Evolutionary conservation across 2,329 filamentous ascomycete species (phyloP), one percentile per base, ranked within the genome.

Genomic region (Phaeosphaeriaceae sp.): DNA sequence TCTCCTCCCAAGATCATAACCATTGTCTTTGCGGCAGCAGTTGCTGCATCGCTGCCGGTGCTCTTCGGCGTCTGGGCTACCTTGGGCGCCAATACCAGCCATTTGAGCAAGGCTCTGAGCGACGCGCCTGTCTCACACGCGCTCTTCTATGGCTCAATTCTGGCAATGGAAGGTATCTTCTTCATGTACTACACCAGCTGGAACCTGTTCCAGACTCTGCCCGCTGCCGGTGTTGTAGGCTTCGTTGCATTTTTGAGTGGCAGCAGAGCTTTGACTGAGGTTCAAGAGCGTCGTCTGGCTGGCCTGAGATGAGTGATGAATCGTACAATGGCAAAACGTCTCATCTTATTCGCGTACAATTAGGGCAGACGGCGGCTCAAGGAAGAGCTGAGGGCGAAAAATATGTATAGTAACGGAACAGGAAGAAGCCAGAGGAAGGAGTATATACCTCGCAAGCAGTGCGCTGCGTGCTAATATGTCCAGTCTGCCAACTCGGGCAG

Each of bases 101-200:
- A 98, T 75, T 79, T 95, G 1, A 78, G 86, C 52, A 90, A 90
- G 75, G 94, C 95, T 9, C 79, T 97, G 51, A 82, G 86, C 57
- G 83, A 86, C 21, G 91, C 92, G 1, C 94, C 95, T 1, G 69
- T 97, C 45, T 89, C 94, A 5, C 94, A 99, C 76, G 82, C 83
- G 27, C 78, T 93, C 33, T 99, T 98, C 83, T 91, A 96, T 67
- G 91, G 91, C 51, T 97, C 93, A 5, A 88, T 99, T 55, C 61
- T 97, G 41, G 88, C 89, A 21, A 91, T 99, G 83, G 95, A 99
- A 78, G 91, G 86, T 17, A 88, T 97, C 56, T 97, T 99, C 81
- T 94, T 95, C 82, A 81, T 97, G 66, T 99, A 99, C 85, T 98
- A 98, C 80, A 90, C 86, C 53, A 87, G 82, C 73, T 97, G 94